A percentile compares a stretch with the other conserved stretches of the same genome.
Conservation (phyloP, 1,139 yeast species). For the Saccharomyces hybrid region DNA sequence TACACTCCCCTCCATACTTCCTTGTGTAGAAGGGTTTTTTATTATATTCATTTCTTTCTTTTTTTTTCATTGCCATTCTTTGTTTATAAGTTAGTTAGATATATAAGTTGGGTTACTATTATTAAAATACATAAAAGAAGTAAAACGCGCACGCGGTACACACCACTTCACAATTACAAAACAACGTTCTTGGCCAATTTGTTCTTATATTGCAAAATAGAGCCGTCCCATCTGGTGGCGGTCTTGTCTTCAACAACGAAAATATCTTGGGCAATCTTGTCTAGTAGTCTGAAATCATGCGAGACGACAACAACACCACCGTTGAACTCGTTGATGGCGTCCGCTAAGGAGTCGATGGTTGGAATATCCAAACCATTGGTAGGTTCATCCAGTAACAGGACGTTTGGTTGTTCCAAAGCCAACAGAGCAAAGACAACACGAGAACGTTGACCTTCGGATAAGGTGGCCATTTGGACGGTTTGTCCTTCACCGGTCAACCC, state of each 20-base stretch:
- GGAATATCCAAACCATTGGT: conserved; percentile 98
- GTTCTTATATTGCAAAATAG: conserved; percentile 86
- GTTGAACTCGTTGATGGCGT: conserved; percentile 85
- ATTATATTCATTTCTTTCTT: not conserved
- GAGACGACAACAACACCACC: conserved; percentile 99
- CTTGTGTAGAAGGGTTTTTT: not conserved
- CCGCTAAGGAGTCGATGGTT: conserved; percentile 95
- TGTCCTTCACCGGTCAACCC: conserved; percentile 99
- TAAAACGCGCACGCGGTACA: not conserved
- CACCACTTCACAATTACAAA: conserved; percentile 35
- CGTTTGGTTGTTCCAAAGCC: conserved; percentile 93
- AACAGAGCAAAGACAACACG: conserved; percentile 95
- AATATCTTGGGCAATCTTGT: conserved; percentile 95
- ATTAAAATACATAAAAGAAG: not conserved
- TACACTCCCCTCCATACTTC: not conserved
- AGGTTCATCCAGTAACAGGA: conserved; percentile 95
- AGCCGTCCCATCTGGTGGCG: conserved; percentile 93
- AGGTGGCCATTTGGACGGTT: conserved; percentile 96
- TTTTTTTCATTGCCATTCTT: not conserved
- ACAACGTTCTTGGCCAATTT: conserved; percentile 85
- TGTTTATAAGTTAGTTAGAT: not conserved
- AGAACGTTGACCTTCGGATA: conserved; percentile 98
- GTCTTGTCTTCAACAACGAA: conserved; percentile 91
- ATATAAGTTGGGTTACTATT: not conserved
- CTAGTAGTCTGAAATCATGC: conserved; percentile 97